These are phyloP conservation scores for Lupinus albus DNA, from an alignment of 306 rosid species.

Conservation along the genomic window DNA sequence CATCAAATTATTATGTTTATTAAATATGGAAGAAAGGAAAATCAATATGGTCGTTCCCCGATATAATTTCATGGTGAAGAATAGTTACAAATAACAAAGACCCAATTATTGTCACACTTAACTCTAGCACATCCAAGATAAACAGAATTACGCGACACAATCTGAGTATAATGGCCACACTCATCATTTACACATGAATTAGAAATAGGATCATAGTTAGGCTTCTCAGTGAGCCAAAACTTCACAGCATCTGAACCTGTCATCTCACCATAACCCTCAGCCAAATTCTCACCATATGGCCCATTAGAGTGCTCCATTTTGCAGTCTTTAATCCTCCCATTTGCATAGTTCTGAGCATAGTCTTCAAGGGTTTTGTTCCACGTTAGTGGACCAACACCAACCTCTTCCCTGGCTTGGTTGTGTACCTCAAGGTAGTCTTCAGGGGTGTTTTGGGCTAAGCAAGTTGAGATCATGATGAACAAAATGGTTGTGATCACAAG, in stretches of 20 bases:
- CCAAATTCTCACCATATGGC: conserved; percentile 64
- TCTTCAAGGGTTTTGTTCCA: conserved; percentile 57
- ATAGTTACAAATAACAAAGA: conserved; percentile 65
- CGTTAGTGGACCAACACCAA: conserved; percentile 55
- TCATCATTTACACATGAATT: conserved; percentile 59
- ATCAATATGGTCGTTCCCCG: conserved; percentile 56
- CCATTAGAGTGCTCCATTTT: conserved; percentile 61
- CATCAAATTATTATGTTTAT: no score
- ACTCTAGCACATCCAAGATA: conserved; percentile 63
- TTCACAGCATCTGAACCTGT: conserved; percentile 48
- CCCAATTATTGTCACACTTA: conserved; percentile 51
- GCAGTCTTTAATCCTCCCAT: conserved; percentile 42
- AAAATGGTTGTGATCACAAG: background rate
- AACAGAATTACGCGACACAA: conserved; percentile 52
- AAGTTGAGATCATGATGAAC: background rate
- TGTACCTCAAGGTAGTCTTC: conserved; percentile 58
- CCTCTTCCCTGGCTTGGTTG: conserved; percentile 57
- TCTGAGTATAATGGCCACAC: conserved; percentile 69
- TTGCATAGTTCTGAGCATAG: conserved; percentile 65
- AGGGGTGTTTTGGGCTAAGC: conserved; percentile 36
- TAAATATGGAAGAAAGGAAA: background rate
- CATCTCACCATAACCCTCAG: conserved; percentile 48
- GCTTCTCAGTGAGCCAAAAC: conserved; percentile 64
- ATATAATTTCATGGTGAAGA: conserved; percentile 56
- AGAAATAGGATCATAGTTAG: conserved; percentile 42